Evolutionary conservation across 352 stramenopile genomes (phyloP).

Genomic region (Phytophthora litchii): DNA sequence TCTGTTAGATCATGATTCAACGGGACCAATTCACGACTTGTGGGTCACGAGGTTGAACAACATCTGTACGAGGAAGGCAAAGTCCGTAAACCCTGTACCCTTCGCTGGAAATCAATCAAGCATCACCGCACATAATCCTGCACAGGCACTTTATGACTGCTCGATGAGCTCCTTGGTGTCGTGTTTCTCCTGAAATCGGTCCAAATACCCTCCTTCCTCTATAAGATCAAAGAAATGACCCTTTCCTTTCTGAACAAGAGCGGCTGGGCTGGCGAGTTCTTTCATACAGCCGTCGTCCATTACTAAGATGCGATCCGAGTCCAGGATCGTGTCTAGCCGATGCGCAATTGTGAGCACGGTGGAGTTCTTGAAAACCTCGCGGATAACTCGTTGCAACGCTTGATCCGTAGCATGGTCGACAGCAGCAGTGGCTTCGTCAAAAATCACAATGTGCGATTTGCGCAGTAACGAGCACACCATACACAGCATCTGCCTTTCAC

Average conservation of each 20-base stretch:
- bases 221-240: constrained; percentile 61
- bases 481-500: constrained; percentile 94
- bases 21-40: neutral
- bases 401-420: constrained; percentile 87
- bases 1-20: neutral
- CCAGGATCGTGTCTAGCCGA: constrained; percentile 96
- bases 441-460: constrained; percentile 77
- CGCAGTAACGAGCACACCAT: constrained; percentile 91
- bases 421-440: constrained; percentile 77
- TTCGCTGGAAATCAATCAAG: too few species aligned
- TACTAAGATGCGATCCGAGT: constrained; percentile 65
- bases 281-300: constrained; percentile 82
- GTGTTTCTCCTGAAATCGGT: constrained; percentile 26
- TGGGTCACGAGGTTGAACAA: neutral
- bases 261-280: constrained; percentile 80
- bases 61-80: neutral
- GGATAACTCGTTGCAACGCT: constrained; percentile 74
- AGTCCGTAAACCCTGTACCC: neutral
- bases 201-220: constrained; percentile 53
- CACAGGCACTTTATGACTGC: too few species aligned
- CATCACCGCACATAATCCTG: too few species aligned
- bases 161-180: too few species aligned
- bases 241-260: constrained; percentile 50
- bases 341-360: constrained; percentile 98
- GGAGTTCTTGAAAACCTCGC: constrained; percentile 81